These are phyloP conservation scores for Olyra latifolia DNA, from an alignment of 176 grass and related monocot genomes.

Conservation along the genomic window DNA sequence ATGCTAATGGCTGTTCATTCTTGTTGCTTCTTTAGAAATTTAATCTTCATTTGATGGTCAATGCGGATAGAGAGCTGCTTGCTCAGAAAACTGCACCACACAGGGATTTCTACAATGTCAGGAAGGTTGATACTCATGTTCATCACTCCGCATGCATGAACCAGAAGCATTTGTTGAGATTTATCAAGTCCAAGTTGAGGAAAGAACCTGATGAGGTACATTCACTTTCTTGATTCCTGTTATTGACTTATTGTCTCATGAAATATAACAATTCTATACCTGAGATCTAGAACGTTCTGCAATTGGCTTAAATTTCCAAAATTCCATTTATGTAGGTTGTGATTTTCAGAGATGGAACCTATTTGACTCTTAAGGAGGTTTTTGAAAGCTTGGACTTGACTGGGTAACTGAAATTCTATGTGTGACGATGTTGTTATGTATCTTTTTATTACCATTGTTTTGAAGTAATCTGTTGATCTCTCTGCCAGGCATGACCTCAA, in stretches of 20 bases:
- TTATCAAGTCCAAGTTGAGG: constrained; percentile 94
- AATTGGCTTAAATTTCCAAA: constrained; percentile 15
- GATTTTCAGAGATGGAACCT: constrained; percentile 96
- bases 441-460: neutral
- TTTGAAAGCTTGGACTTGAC: constrained; percentile 94
- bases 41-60: constrained; percentile 97
- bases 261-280: neutral
- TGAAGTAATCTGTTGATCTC: neutral
- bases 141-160: constrained; percentile 99
- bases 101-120: constrained; percentile 93
- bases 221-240: neutral
- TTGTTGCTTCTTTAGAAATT: constrained; percentile 69
- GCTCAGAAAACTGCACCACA: constrained; percentile 97
- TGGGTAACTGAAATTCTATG: constrained; percentile 60
- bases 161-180: constrained; percentile 92
- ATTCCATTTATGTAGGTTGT: constrained; percentile 66
- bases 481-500: constrained; percentile 86
- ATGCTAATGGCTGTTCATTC: constrained; percentile 14
- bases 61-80: constrained; percentile 93
- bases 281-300: neutral
- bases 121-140: constrained; percentile 98
- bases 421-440: neutral
- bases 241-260: neutral
- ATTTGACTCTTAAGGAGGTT: constrained; percentile 94
- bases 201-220: constrained; percentile 92